A percentile compares a stretch with the other conserved stretches of the same genome.
phyloP scores from a whole-genome alignment of 2,329 filamentous ascomycete genomes.

The Davidsoniella virescens region DNA sequence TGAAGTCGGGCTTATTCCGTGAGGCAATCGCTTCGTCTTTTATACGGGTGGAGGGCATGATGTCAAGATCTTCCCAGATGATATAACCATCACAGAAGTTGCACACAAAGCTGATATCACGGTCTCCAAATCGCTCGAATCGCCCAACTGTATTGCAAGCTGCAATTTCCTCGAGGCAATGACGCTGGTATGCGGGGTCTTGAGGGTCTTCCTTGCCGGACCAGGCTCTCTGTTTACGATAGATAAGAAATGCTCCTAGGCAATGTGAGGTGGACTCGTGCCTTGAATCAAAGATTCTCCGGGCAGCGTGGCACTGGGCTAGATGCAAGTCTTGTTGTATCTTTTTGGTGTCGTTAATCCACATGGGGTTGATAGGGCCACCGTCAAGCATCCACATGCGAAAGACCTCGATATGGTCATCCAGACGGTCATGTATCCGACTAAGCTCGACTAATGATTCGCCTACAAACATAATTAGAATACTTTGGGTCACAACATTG shows the following conservation, averaged over 20 bases:
- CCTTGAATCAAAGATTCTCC: constrained; percentile 37
- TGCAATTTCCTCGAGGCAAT: constrained; percentile 31
- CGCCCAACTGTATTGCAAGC: constrained; percentile 36
- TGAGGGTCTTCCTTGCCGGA: constrained; percentile 12
- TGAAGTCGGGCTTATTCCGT: no score
- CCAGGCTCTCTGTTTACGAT: constrained; percentile 28
- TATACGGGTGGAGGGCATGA: constrained; percentile 28
- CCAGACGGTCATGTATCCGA: constrained; percentile 28
- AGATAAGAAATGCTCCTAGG: constrained; percentile 39
- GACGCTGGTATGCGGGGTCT: constrained; percentile 23
- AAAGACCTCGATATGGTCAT: constrained; percentile 32
- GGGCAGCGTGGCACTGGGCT: constrained; percentile 39
- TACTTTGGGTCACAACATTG: not conserved
- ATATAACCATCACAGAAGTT: constrained; percentile 46
- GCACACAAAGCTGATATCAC: constrained; percentile 41
- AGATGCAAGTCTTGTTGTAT: constrained; percentile 37
- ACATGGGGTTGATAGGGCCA: constrained; percentile 38
- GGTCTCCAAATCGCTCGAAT: constrained; percentile 38
- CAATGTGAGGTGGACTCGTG: constrained; percentile 33
- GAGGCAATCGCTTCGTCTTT: not conserved
- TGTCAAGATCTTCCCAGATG: constrained; percentile 39
- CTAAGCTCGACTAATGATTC: constrained; percentile 36
- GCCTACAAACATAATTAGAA: constrained; percentile 20
- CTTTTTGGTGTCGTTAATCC: constrained; percentile 34
- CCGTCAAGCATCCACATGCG: constrained; percentile 38